Evolutionary conservation across 371 early-diverging fungal genomes (phyloP).

Genomic region (Mycotypha africana): DNA sequence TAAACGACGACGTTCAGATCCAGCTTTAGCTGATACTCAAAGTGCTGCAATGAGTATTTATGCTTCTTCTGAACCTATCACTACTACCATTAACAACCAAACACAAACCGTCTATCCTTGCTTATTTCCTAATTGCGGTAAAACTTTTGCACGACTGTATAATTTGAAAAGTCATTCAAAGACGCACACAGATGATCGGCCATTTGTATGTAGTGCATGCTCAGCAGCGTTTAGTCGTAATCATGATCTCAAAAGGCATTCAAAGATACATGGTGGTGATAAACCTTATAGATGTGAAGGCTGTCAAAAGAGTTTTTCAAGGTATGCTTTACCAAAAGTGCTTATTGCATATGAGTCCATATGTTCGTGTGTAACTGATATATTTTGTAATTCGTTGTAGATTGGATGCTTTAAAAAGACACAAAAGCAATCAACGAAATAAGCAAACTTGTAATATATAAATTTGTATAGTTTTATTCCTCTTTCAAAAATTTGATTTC

Average conservation of each 20-base stretch:
- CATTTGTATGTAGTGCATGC: constrained; percentile 74
- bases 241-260: constrained; percentile 84
- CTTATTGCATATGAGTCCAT: too few relatives aligned
- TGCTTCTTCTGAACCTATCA: constrained; percentile 44
- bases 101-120: constrained; percentile 57
- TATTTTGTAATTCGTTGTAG: constrained; percentile 8
- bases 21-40: constrained; percentile 42
- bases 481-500: too few relatives aligned
- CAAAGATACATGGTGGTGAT: constrained; percentile 80
- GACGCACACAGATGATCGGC: constrained; percentile 77
- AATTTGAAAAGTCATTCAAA: constrained; percentile 77
- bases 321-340: constrained; percentile 27
- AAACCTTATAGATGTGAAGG: constrained; percentile 79
- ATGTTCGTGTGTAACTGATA: too few relatives aligned
- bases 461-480: too few relatives aligned
- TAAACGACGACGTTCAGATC: constrained; percentile 42
- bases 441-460: constrained; percentile 35
- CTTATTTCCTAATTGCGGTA: constrained; percentile 64
- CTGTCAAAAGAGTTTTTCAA: constrained; percentile 77
- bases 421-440: constrained; percentile 45
- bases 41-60: constrained; percentile 45
- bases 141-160: constrained; percentile 71
- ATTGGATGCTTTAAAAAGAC: constrained; percentile 48
- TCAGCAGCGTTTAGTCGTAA: constrained; percentile 77
- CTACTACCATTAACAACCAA: constrained; percentile 44